Conservation (phyloP, 2,329 filamentous ascomycete genomes). For the Sclerotinia glacialis region DNA sequence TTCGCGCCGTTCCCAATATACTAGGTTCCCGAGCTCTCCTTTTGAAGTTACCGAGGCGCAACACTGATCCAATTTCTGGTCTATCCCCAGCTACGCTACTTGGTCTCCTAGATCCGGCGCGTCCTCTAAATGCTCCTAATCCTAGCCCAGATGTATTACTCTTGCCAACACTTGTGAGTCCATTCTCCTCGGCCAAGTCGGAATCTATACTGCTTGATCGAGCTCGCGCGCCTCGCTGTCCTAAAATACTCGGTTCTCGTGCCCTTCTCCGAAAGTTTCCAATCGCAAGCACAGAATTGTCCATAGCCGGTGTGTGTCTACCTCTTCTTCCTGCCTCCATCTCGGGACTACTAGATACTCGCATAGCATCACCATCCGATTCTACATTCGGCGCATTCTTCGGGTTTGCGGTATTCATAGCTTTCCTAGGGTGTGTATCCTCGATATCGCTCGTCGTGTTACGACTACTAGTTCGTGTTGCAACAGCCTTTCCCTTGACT, state of each 20-base stretch:
- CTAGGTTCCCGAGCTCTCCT: slow-evolving; percentile 59
- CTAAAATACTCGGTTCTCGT: slow-evolving; percentile 46
- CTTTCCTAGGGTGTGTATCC: background rate
- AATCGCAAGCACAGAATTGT: slow-evolving; percentile 45
- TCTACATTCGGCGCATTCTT: slow-evolving; percentile 5
- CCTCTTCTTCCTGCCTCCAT: slow-evolving; percentile 37
- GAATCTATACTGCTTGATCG: slow-evolving; percentile 40
- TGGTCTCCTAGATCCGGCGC: slow-evolving; percentile 25
- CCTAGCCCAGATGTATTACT: slow-evolving; percentile 33
- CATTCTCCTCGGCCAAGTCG: slow-evolving; percentile 34
- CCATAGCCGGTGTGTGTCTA: slow-evolving; percentile 29
- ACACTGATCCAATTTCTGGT: slow-evolving; percentile 40
- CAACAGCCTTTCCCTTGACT: slow-evolving; percentile 28
- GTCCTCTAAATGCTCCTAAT: slow-evolving; percentile 38
- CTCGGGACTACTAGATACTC: slow-evolving; percentile 35
- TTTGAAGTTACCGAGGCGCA: slow-evolving; percentile 57
- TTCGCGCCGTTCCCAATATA: slow-evolving; percentile 49
- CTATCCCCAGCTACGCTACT: slow-evolving; percentile 34
- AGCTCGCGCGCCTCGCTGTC: slow-evolving; percentile 28
- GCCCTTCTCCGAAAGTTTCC: slow-evolving; percentile 56
- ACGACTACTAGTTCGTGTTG: slow-evolving; percentile 6
- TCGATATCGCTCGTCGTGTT: slow-evolving; percentile 10
- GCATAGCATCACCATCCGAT: slow-evolving; percentile 13
- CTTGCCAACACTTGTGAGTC: slow-evolving; percentile 34
- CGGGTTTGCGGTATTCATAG: slow-evolving; percentile 5